Evolutionary conservation across 2,329 filamentous ascomycete genomes (phyloP).

Genomic region (Alternaria sp.): DNA sequence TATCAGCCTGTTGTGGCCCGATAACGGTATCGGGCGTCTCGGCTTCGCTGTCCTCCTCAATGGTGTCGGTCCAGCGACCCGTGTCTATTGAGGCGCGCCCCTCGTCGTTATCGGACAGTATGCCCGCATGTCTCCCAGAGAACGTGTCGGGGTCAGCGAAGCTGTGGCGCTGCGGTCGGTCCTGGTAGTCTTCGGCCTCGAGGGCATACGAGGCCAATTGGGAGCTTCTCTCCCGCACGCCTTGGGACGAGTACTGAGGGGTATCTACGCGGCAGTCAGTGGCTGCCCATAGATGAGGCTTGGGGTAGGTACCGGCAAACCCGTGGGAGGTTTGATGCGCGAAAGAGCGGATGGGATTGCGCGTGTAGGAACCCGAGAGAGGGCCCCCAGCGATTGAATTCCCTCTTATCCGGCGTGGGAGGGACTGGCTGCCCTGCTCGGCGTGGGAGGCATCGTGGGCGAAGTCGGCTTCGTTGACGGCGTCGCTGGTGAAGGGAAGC

Average conservation of each 20-base stretch:
- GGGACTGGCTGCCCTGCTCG: conserved; percentile 30
- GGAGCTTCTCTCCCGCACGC: conserved; percentile 84
- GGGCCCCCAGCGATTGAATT: conserved; percentile 28
- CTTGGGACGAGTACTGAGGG: conserved; percentile 73
- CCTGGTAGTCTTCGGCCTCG: conserved; percentile 44
- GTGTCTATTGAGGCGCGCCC: conserved; percentile 39
- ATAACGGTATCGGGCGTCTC: conserved; percentile 55
- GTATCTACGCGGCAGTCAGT: conserved; percentile 63
- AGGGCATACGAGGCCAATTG: conserved; percentile 85
- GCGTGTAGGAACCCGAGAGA: conserved; percentile 40
- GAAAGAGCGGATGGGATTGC: conserved; percentile 73
- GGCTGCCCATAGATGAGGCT: neutral
- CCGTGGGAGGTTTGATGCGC: conserved; percentile 70
- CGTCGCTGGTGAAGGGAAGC: conserved; percentile 43
- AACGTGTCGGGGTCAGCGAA: conserved; percentile 32
- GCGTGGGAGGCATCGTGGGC: conserved; percentile 23
- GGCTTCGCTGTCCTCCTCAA: conserved; percentile 68
- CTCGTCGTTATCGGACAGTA: conserved; percentile 28
- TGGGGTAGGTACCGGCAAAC: conserved; percentile 57
- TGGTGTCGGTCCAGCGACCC: conserved; percentile 57
- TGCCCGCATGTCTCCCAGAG: conserved; percentile 17
- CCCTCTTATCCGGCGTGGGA: conserved; percentile 36
- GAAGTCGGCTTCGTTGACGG: conserved; percentile 38
- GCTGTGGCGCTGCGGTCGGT: conserved; percentile 31
- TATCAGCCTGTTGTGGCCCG: conserved; percentile 19